Evolutionary conservation across 225 moss, liverwort and hornwort genomes (phyloP), one percentile per base, ranked within the genome.

Genomic region (Physcomitrium patens): DNA sequence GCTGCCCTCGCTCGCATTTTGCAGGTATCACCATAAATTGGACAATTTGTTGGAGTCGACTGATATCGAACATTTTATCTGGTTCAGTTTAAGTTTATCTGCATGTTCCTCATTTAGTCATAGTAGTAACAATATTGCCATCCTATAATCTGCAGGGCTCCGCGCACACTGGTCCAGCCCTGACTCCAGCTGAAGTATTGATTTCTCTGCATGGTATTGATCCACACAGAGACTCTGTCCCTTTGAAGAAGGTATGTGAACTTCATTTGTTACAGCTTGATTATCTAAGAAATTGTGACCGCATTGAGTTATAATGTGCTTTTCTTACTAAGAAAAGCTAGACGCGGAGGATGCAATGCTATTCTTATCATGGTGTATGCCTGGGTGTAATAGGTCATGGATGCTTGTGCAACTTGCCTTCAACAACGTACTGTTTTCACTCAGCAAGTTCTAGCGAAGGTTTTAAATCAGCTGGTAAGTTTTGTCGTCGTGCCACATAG

Each of bases 361-460:
- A 4, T 71, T 63, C 63, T 85, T 41, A 71, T 47, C 9, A 27
- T 67, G 63, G 5, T 63, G 12, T 46, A 27, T 67, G 31, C 58
- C 24, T 37, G 10, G 68, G 24, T 63, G 63, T 58, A 45, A 19
- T 68, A 96, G 96, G 96, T 96, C 18, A 99, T 95, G 93, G 99
- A 99, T 88, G 99, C 99, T 70, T 99, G 95, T 82, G 93, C 99
- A 69, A 85, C 93, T 75, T 99, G 99, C 78, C 92, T 99, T 63
- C 99, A 89, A 61, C 99, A 99, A 71, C 99, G 99, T 44, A 93
- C 89, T 51, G 99, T 99, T 58, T 99, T 99, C 75, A 99, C 99
- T 60, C 99, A 99, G 78, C 99, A 99, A 67, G 99, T 99, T 42
- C 78, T 99, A 65, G 99, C 99, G 22, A 99, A 92, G 79, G 99